Percentiles rank a stretch among this genome's conserved stretches.
Conservation (phyloP, 805 yeast species). For the Candida tallmaniae region DNA sequence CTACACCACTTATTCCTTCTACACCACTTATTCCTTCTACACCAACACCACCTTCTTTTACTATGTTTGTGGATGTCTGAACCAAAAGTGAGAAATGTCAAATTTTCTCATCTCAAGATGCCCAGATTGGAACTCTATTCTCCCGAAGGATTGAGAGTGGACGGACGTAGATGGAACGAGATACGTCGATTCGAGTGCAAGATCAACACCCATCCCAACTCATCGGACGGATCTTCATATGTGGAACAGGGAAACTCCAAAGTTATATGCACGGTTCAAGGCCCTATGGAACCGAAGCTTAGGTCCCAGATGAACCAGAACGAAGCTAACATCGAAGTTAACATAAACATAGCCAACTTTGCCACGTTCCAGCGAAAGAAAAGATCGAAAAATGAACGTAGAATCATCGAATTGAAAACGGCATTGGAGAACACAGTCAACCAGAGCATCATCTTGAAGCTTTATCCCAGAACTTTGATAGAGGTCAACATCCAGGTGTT, state of each 20-base stretch:
- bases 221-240: constrained; percentile 89
- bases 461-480: constrained; percentile 83
- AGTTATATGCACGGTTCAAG: constrained; percentile 77
- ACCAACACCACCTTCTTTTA: background rate
- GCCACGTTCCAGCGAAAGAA: constrained; percentile 73
- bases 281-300: constrained; percentile 79
- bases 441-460: constrained; percentile 65
- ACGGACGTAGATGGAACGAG: constrained; percentile 95
- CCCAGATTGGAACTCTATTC: constrained; percentile 80
- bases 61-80: no score
- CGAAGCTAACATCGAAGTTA: constrained; percentile 57
- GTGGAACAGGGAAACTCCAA: constrained; percentile 91
- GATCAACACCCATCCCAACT: constrained; percentile 81
- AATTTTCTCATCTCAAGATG: no score
- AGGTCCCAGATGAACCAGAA: constrained; percentile 48
- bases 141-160: constrained; percentile 90
- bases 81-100: no score
- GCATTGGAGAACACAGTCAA: constrained; percentile 66
- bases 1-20: constrained; percentile 4
- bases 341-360: constrained; percentile 73
- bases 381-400: constrained; percentile 61
- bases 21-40: constrained; percentile 1
- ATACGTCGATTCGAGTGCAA: constrained; percentile 75
- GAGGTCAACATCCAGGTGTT: constrained; percentile 70
- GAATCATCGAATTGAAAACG: constrained; percentile 63